These are phyloP conservation scores for Epichloe glyceriae DNA, from an alignment of 2,329 filamentous ascomycete species.

Conservation along the genomic window DNA sequence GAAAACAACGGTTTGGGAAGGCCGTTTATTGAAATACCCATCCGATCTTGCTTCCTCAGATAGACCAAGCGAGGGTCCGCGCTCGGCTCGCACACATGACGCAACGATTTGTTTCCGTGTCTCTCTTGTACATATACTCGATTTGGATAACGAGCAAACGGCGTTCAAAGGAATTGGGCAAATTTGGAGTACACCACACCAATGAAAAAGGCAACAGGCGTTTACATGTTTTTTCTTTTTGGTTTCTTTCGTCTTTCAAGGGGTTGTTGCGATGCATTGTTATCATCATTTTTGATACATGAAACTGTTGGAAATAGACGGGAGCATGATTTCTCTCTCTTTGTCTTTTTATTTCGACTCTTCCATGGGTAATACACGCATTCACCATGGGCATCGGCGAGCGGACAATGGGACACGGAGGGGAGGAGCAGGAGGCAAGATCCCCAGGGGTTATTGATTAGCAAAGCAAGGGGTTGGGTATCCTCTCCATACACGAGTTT, in stretches of 20 bases:
- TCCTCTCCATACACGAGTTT: neutral
- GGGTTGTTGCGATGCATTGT: neutral
- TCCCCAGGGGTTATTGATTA: too few species aligned
- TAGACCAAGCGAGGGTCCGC: neutral
- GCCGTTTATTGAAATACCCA: neutral
- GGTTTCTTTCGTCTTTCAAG: neutral
- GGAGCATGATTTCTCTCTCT: neutral
- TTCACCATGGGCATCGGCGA: neutral
- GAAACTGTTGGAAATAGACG: neutral
- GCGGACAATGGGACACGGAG: neutral
- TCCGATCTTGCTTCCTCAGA: neutral
- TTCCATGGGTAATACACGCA: neutral
- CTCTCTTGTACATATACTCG: neutral
- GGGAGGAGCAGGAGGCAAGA: too few species aligned
- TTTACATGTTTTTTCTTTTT: neutral
- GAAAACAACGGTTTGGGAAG: neutral
- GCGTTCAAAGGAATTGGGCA: neutral
- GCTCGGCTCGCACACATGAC: neutral
- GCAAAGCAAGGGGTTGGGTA: too few species aligned
- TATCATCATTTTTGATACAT: neutral
- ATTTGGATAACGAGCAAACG: neutral
- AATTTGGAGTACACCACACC: neutral
- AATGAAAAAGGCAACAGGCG: neutral
- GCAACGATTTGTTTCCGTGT: neutral
- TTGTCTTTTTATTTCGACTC: neutral